These are phyloP conservation scores for Pythium scleroteichum DNA, from an alignment of 352 stramenopile genomes.

Conservation along the genomic window DNA sequence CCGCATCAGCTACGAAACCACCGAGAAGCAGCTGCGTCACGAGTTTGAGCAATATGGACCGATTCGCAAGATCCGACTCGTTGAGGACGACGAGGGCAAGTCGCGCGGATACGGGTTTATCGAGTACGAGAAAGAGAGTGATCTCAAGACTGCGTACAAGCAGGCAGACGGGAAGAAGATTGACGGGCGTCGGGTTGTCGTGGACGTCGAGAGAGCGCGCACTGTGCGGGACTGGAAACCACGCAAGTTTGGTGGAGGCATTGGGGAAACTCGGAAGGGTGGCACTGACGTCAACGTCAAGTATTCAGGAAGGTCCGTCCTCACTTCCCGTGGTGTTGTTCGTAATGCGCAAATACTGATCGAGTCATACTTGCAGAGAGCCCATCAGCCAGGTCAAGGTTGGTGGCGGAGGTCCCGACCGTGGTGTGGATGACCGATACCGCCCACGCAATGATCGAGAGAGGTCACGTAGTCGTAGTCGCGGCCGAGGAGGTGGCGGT, in stretches of 20 bases:
- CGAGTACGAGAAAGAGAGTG: conserved; percentile 98
- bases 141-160: conserved; percentile 96
- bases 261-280: conserved; percentile 88
- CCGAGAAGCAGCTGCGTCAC: conserved; percentile 95
- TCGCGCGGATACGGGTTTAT: conserved; percentile 97
- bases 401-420: conserved; percentile 13
- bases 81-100: conserved; percentile 90
- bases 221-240: conserved; percentile 97
- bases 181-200: conserved; percentile 94
- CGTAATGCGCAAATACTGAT: conserved; percentile 7
- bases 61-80: conserved; percentile 87
- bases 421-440: conserved; percentile 37
- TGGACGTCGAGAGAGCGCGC: conserved; percentile 97
- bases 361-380: conserved; percentile 15
- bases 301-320: conserved; percentile 73
- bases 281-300: conserved; percentile 83
- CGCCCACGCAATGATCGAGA: conserved; percentile 45
- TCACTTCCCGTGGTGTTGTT: background rate
- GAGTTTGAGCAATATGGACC: conserved; percentile 96
- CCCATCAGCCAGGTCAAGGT: conserved; percentile 32
- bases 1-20: conserved; percentile 97
- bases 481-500: conserved; percentile 9
- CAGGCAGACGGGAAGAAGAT: conserved; percentile 95
- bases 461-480: conserved; percentile 27
- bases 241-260: conserved; percentile 92